Evolutionary conservation across 2,329 filamentous ascomycete species (phyloP).

Genomic region (Zymoseptoria pseudotritici): DNA sequence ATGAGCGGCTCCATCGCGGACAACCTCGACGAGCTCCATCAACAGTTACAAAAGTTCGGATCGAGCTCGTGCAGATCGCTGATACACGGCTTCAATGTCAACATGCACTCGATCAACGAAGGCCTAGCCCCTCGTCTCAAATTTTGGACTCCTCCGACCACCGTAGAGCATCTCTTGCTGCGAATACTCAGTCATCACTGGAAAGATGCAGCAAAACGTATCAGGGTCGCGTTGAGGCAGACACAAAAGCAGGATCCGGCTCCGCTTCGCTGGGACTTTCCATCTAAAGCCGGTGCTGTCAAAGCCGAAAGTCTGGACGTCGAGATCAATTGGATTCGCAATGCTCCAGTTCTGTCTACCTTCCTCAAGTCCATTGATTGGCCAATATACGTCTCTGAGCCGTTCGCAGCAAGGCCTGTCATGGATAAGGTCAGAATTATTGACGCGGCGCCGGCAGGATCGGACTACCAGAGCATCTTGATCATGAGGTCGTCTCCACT

Average conservation of each 20-base stretch:
- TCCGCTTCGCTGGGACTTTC: not conserved
- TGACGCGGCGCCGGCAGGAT: not conserved
- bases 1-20: not conserved
- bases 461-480: not conserved
- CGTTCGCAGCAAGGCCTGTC: not conserved
- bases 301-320: not conserved
- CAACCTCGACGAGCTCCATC: not conserved
- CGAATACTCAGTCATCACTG: not conserved
- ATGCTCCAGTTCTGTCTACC: not conserved
- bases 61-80: not conserved
- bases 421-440: not conserved
- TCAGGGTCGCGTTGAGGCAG: not conserved
- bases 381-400: not conserved
- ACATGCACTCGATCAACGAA: not conserved
- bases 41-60: not conserved
- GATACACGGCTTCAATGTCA: not conserved
- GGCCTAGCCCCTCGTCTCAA: not conserved
- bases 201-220: not conserved
- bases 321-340: not conserved
- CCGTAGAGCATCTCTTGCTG: not conserved
- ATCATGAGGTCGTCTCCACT: not conserved
- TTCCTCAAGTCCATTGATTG: not conserved
- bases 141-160: not conserved
- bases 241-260: not conserved
- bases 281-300: not conserved